A percentile compares a stretch with the other conserved stretches of the same genome.
Evolutionary conservation across 495 filamentous ascomycete genomes (phyloP).

Genomic region (Penicillium cosmopolitanum): DNA sequence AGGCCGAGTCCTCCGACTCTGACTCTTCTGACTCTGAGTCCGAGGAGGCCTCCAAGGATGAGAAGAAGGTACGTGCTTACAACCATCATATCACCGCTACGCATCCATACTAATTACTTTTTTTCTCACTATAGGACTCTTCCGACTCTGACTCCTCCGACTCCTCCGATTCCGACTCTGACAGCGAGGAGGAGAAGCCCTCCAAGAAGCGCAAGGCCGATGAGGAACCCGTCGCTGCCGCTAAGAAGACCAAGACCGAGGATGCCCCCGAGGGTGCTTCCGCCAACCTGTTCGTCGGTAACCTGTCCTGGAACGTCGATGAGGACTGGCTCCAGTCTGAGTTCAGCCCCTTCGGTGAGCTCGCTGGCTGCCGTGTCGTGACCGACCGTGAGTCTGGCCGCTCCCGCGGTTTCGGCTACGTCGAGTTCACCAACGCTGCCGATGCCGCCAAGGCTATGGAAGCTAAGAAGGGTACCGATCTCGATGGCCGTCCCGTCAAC

Average conservation of each 20-base stretch:
- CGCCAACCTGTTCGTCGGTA: slow-evolving; percentile 86
- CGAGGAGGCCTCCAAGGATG: slow-evolving; percentile 41
- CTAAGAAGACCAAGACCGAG: slow-evolving; percentile 87
- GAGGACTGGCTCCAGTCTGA: slow-evolving; percentile 87
- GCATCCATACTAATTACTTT: neutral
- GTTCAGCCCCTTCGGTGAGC: slow-evolving; percentile 82
- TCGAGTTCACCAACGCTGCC: slow-evolving; percentile 77
- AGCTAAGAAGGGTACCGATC: slow-evolving; percentile 75
- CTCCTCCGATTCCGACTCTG: slow-evolving; percentile 40
- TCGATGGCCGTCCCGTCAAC: slow-evolving; percentile 86
- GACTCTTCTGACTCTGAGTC: slow-evolving; percentile 26
- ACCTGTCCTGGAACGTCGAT: slow-evolving; percentile 92
- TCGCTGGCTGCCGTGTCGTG: slow-evolving; percentile 77
- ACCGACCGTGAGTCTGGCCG: slow-evolving; percentile 80
- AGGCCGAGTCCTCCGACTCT: slow-evolving; percentile 26
- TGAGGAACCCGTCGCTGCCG: slow-evolving; percentile 58
- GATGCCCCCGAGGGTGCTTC: slow-evolving; percentile 63
- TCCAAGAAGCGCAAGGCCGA: slow-evolving; percentile 94
- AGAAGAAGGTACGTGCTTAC: slow-evolving; percentile 28
- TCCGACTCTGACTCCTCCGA: slow-evolving; percentile 50
- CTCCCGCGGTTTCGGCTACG: slow-evolving; percentile 95
- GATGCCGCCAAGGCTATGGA: slow-evolving; percentile 76
- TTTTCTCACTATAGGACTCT: slow-evolving; percentile 18
- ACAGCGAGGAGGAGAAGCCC: slow-evolving; percentile 47
- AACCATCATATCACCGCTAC: slow-evolving; percentile 16